Evolutionary conservation across 257 asterid species (phyloP).

Genomic region (Prunella vulgaris): DNA sequence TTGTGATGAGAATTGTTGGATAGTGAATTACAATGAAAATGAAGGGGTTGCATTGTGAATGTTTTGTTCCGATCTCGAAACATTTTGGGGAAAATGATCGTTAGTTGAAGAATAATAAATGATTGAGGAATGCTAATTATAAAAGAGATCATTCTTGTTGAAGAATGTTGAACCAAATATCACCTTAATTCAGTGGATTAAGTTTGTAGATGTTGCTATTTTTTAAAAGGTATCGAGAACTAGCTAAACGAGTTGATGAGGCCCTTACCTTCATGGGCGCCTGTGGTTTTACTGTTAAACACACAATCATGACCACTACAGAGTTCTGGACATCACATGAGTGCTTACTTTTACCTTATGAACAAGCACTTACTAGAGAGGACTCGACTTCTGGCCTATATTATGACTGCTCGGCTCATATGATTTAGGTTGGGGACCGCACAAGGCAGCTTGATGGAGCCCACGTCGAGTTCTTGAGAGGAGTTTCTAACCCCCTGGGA

Average conservation of each 20-base stretch:
- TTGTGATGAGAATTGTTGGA: neutral
- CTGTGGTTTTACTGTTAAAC: neutral
- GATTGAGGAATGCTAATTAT: too few species aligned
- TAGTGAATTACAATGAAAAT: neutral
- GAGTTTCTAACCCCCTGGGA: neutral
- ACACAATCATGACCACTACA: neutral
- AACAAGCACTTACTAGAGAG: neutral
- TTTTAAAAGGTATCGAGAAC: neutral
- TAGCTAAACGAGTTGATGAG: neutral
- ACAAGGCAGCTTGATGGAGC: neutral
- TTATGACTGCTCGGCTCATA: neutral
- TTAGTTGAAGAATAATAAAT: neutral
- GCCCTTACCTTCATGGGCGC: neutral
- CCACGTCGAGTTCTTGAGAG: neutral
- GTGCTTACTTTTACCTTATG: neutral
- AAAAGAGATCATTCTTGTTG: neutral
- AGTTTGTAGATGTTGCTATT: neutral
- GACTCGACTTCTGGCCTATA: neutral
- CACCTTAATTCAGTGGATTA: neutral
- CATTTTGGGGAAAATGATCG: neutral
- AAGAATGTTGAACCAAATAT: neutral
- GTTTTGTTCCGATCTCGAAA: neutral
- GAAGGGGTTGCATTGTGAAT: neutral
- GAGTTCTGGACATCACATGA: neutral
- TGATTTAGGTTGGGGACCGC: neutral